Base-by-base conservation (phyloP, 192 early-diverging fungal species). In the Mortierella hygrophila region DNA sequence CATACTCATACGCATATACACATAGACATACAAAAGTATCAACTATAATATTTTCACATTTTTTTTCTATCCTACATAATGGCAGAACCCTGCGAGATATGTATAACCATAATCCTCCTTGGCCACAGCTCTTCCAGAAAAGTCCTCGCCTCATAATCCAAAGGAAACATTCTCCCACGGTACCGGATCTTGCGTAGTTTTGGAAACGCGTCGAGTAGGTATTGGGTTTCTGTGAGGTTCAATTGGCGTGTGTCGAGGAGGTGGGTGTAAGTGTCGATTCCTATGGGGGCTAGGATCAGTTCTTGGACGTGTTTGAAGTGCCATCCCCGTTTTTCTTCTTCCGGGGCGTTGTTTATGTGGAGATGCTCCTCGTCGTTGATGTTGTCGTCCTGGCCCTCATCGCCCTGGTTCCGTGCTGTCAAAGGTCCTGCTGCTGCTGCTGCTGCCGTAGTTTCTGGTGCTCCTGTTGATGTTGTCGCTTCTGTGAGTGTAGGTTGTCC, bases 101-200 rank as follows among this genome's bases (percentile, higher is more conserved):
- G 82, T 4, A 76, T 16, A 32, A 85, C 69, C 2, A 29, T 21
- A 8, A 85, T 68, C 4, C 29, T 40, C 4, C 70, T 41, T 1
- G 42, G n/a, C 63, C 37, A 8, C 4, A 55, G n/a, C 0, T 8
- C 54, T 74, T 79, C 54, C 15, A 85, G 55, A 26, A 29, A 75
- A 16, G 54, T 23, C 20, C 40, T 42, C 1, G 74, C 82, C 3
- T 63, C 40, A 15, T 63, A 6, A 60, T 71, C 35, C 42, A 85
- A 41, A 3, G 77, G 82, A n/a, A 55, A 85, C 0, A 35, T 23
- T 4, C 26, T 16, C 6, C 82, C 82, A 0, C 68, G 47, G 40
- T 85, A 85, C 8, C 77, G 52, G 16, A 85, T 75, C 47, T 79
- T 85, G 29, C 82, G 54, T 23, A 85, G 41, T 16, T 49, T 75